Base-by-base conservation (phyloP, 2,329 filamentous ascomycete species). In the Dactylellina parvicollis region DNA sequence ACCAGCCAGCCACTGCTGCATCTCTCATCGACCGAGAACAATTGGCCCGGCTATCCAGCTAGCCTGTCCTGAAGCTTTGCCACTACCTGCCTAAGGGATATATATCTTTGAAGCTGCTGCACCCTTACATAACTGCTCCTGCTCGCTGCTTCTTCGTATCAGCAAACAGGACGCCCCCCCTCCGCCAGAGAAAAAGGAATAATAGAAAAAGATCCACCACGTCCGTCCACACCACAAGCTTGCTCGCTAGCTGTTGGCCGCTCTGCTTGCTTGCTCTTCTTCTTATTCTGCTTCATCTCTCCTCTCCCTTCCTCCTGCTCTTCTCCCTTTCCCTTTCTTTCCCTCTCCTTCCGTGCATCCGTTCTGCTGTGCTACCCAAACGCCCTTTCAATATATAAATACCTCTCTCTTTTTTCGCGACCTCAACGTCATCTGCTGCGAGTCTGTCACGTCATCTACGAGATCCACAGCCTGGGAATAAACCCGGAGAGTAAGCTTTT, bases 121-220 rank as follows among this genome's bases (percentile, higher is more conserved):
- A 66, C 50, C 61, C 61, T 56, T 57, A 57, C 50, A 40, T 50
- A 36, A 47, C 42, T 64, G 59, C 16, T 44, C 36, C 47, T 34
- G 24, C 47, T 18, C n/a, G n/a, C 47, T 34, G 14, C 18, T 52
- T n/a, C 46, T 50, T 47, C 8, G n/a, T 24, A 22, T 32, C 5
- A 32, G 30, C 30, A 55, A 32, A 56, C 61, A 38, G 56, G 61
- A 5, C 20, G 24, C 18, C 42, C 14, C 47, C 60, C 59, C 60
- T 38, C 47, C 34, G 30, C 24, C n/a, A 38, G n/a, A 49, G 32
- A 10, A 40, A 26, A 40, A 42, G 20, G 73, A 78, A 50, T 78
- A 79, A 1, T 78, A 79, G 20, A 49, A n/a, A 26, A n/a, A 54
- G 52, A 56, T 52, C 84, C 85, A 2, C 82, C 84, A 2, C 78